Base-by-base conservation (phyloP, 192 early-diverging fungal genomes). In the Backusella australiensis region DNA sequence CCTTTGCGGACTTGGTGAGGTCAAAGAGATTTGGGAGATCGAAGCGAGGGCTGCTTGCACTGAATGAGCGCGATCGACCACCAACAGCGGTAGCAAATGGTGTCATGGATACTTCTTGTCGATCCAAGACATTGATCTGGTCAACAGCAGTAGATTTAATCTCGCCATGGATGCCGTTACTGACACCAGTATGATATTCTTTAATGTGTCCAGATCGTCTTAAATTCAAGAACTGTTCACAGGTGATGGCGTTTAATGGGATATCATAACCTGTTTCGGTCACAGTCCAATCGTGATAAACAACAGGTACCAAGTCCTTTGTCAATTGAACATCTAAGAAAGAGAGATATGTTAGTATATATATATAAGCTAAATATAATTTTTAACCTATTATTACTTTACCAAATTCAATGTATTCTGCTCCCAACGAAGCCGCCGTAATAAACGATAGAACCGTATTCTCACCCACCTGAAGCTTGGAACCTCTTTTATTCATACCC, bases 221-320 rank as follows among this genome's bases (percentile, higher is more conserved):
- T 26, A 87, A 80, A 7, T 86, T 85, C 26, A 87, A 78, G 63
- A 94, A 95, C 79, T 96, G 92, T 59, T 85, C 86, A 69, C 89
- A 83, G 5, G 91, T 90, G 26, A 96, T 83, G 4, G 86, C 75
- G 63, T 88, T 87, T 26, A 95, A 84, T 1, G 89, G 91, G 38
- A 91, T 88, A 44, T 91, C 91, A 42, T 91, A 73, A 0, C 91
- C 90, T 6, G 91, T 91, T 72, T 92, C 93, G 1, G 90, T 90
- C n/a, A 92, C 87, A 1, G 86, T 90, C 94, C 94, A 97, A 82
- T 98, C 96, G 78, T 98, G 97, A 81, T 98, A 98, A 65, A 98
- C 79, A 26, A 97, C 92, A 8, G 94, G 94, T 0, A 90, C 89
- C 77, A 88, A 80, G 76, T 98, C 96, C 74, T 94, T 93, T 7